phyloP scores from a whole-genome alignment of 345 rosid species.

The Eucalyptus coolabah region DNA sequence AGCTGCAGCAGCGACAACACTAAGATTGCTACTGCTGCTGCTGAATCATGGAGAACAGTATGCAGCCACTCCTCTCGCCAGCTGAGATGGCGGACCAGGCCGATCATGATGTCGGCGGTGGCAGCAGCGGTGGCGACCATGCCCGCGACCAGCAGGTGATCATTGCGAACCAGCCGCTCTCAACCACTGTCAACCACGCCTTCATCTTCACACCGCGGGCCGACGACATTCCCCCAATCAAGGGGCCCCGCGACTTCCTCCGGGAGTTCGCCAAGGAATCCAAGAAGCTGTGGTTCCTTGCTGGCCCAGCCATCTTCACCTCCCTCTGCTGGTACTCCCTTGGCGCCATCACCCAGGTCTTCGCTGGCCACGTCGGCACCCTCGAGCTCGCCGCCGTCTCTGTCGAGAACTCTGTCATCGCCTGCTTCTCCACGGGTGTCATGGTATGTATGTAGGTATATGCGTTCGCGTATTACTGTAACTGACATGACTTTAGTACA shows the following conservation, averaged over 20 bases:
- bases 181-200: background rate
- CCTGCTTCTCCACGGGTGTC: slow-evolving; percentile 75
- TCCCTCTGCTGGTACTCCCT: slow-evolving; percentile 70
- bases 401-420: slow-evolving; percentile 77
- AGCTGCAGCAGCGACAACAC: background rate
- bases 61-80: background rate
- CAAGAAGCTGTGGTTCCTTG: slow-evolving; percentile 76
- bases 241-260: slow-evolving; percentile 23
- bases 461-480: background rate
- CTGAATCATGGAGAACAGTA: background rate
- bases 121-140: background rate
- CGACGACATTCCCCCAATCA: slow-evolving; percentile 65
- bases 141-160: background rate
- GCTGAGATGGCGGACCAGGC: background rate
- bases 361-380: slow-evolving; percentile 69
- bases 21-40: background rate
- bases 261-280: slow-evolving; percentile 41
- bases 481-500: background rate
- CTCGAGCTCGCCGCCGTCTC: slow-evolving; percentile 76
- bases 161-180: background rate
- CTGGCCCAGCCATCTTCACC: slow-evolving; percentile 96
- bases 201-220: slow-evolving; percentile 21
- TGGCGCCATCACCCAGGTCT: slow-evolving; percentile 77
- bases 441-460: slow-evolving; percentile 24
- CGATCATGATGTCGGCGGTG: background rate